A percentile compares a stretch with the other conserved stretches of the same genome.
phyloP scores from a whole-genome alignment of 1,139 yeast species.

The Magnusiomyces ingens region DNA sequence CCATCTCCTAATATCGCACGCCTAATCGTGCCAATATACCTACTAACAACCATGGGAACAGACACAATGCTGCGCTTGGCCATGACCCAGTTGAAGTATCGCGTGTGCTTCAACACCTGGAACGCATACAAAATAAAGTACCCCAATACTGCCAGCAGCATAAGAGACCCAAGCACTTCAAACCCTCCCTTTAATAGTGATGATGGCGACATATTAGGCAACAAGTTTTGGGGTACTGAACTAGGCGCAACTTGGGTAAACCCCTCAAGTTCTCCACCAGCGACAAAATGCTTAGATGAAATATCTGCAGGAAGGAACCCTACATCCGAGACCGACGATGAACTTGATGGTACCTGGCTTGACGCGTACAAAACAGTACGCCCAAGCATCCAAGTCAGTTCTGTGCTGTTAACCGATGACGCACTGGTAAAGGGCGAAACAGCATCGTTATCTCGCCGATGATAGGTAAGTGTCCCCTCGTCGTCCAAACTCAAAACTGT shows the following conservation, averaged over 20 bases:
- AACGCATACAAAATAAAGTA: background rate
- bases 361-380: constrained; percentile 60
- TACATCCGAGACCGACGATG: constrained; percentile 15
- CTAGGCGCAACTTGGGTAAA: background rate
- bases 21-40: no score
- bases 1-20: no score
- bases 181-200: background rate
- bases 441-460: background rate
- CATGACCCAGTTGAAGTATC: background rate
- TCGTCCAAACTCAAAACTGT: constrained; percentile 18
- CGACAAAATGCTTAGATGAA: constrained; percentile 12
- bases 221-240: background rate
- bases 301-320: constrained; percentile 18
- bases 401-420: constrained; percentile 54
- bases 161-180: background rate
- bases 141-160: background rate
- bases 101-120: background rate
- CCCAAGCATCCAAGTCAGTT: constrained; percentile 80
- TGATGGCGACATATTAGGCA: background rate
- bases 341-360: constrained; percentile 24
- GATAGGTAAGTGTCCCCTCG: background rate
- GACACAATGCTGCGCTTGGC: constrained; percentile 2
- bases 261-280: constrained; percentile 16
- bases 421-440: constrained; percentile 47
- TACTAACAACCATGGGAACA: constrained; percentile 2